Base-by-base conservation (phyloP, 352 stramenopile species). In the Aphanomyces euteiches region DNA sequence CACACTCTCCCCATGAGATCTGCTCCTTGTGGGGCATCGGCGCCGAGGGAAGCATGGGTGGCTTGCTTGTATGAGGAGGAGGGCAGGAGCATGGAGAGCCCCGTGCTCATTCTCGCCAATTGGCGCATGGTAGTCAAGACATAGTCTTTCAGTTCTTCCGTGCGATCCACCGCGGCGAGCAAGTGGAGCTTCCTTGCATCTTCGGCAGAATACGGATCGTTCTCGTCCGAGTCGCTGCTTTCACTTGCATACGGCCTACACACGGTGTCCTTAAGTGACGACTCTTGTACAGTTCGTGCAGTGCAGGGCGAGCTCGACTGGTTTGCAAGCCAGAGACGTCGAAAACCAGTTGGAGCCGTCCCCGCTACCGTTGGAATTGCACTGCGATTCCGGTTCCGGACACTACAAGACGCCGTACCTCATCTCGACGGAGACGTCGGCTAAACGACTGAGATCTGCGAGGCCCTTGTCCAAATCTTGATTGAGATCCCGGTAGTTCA, bases 91-190 rank as follows among this genome's bases (percentile, higher is more conserved):
- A 56, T 50, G 7, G 64, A 34, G 36, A 70, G 64, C 10, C 64
- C 50, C 10, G 64, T 34, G 40, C 64, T 70, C 38, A 70, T 70
- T 17, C 64, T 47, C 17, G 64, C 47, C 19, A 70, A 37, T 61
- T 70, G 64, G 43, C 64, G 64, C 64, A 70, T 70, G 38, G 64
- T 58, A 39, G 64, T 70, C 15, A 70, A 34, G 8, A 70, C 64
- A 39, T 64, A 70, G 21, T 70, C 64, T 4, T 45, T 70, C 5
- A 70, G 54, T 34, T 70, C 64, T 45, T 70, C 43, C 17, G 64
- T 61, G n/a, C 39, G 45, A 37, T 70, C 64, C 17, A 21, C 64
- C 3, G 37, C 13, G 45, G 37, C 54, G 34, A 67, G 28, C n/a
- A 61, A n/a, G 37, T 36, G 47, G 4, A 37, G 17, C 47, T 60